phyloP scores from a whole-genome alignment of 2,329 filamentous ascomycete species.

The Neobulgaria alba region DNA sequence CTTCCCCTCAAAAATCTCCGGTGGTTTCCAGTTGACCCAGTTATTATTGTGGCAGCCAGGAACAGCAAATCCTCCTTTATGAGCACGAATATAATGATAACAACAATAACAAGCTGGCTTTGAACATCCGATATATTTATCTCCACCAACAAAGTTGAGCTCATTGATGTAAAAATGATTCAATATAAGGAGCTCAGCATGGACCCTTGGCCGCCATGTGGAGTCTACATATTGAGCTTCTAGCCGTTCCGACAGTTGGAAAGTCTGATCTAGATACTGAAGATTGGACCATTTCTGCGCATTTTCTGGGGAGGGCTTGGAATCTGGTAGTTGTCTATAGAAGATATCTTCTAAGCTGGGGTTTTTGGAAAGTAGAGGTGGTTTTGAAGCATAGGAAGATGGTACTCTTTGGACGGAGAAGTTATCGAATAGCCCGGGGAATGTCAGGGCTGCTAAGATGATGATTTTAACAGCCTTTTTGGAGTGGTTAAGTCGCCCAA shows the following conservation, averaged over 20 bases:
- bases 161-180: constrained; percentile 35
- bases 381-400: neutral
- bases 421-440: constrained; percentile 29
- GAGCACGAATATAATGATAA: constrained; percentile 35
- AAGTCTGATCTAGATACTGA: constrained; percentile 3
- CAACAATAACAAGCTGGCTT: constrained; percentile 45
- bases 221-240: constrained; percentile 21
- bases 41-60: constrained; percentile 32
- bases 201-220: constrained; percentile 27
- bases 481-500: constrained; percentile 39
- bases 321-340: neutral
- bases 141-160: constrained; percentile 31
- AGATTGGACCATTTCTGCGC: neutral
- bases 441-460: constrained; percentile 26
- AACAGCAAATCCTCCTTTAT: constrained; percentile 27
- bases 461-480: constrained; percentile 33
- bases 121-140: constrained; percentile 41
- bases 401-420: constrained; percentile 19
- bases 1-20: constrained; percentile 7
- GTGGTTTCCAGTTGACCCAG: constrained; percentile 35
- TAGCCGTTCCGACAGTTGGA: constrained; percentile 14
- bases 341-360: constrained; percentile 1
- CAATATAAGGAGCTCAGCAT: constrained; percentile 40
- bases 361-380: constrained; percentile 1
- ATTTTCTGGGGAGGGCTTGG: constrained; percentile 42